phyloP scores from a whole-genome alignment of 1,139 yeast genomes.

The Blastobotrys raffinosifermentans region DNA sequence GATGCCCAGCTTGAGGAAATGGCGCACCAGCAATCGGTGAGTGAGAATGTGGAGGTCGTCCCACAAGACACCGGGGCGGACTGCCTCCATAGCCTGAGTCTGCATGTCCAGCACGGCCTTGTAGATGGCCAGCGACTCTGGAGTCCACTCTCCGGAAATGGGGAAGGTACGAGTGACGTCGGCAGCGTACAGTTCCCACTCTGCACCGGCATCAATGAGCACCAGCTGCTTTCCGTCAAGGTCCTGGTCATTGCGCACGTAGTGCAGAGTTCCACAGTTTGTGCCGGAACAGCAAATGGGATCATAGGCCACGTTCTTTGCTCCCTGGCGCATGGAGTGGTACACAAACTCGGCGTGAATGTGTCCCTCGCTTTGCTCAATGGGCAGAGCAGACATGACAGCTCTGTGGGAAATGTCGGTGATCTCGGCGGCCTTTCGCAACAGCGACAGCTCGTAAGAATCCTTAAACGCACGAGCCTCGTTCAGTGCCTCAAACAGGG shows the following conservation, averaged over 20 bases:
- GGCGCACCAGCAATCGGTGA: constrained; percentile 68
- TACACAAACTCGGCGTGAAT: constrained; percentile 93
- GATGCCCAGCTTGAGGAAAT: constrained; percentile 68
- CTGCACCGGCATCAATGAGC: constrained; percentile 94
- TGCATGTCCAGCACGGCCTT: constrained; percentile 85
- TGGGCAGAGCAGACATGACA: constrained; percentile 88
- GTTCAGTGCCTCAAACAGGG: constrained; percentile 57
- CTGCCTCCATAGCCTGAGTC: constrained; percentile 53
- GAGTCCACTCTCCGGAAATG: constrained; percentile 79
- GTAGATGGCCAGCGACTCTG: constrained; percentile 79
- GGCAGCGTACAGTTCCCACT: constrained; percentile 87
- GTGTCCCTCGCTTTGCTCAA: constrained; percentile 82
- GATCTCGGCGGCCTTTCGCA: constrained; percentile 75
- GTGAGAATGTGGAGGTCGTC: constrained; percentile 76
- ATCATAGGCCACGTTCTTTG: constrained; percentile 82
- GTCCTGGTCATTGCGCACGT: constrained; percentile 74
- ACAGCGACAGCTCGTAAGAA: constrained; percentile 64
- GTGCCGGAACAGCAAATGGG: constrained; percentile 96
- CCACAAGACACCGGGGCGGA: constrained; percentile 82
- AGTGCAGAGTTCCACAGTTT: constrained; percentile 85
- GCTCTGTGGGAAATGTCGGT: constrained; percentile 86
- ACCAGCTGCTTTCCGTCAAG: constrained; percentile 54
- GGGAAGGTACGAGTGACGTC: constrained; percentile 97
- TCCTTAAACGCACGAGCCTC: constrained; percentile 85
- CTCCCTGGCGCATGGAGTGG: constrained; percentile 91